Conservation (phyloP, 176 grass and related monocot genomes). For the Triticum dicoccoides region DNA sequence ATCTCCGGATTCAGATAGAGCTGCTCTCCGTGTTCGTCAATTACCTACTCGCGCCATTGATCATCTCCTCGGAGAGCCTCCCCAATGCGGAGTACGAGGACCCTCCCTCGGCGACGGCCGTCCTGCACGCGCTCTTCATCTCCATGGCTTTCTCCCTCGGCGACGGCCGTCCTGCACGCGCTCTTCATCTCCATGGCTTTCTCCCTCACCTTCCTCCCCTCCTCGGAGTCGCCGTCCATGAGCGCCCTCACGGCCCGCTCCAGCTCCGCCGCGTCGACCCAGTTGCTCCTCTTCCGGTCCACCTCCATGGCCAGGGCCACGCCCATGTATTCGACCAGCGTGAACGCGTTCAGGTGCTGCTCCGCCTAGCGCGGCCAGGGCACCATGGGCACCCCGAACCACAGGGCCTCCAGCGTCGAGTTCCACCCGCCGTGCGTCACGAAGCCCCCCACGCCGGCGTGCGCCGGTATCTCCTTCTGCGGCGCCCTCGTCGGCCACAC, state of each 20-base stretch:
- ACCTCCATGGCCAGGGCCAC: not conserved
- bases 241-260: not conserved
- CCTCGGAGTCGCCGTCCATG: not conserved
- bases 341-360: not conserved
- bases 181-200: not conserved
- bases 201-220: not conserved
- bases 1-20: no score
- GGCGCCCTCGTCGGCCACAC: not conserved
- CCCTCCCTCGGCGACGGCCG: not conserved
- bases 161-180: not conserved
- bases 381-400: not conserved
- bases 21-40: not conserved
- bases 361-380: not conserved
- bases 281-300: not conserved
- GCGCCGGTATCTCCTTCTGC: not conserved
- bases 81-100: not conserved
- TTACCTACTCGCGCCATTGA: not conserved
- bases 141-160: not conserved
- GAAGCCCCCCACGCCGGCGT: not conserved
- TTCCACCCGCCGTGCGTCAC: not conserved
- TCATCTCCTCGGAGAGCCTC: not conserved
- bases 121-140: not conserved
- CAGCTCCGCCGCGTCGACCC: not conserved
- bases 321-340: not conserved
- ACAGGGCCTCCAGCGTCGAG: not conserved